Percentiles rank a stretch among this genome's conserved stretches.
phyloP scores from a whole-genome alignment of 257 asterid species.

The Cynanchum wilfordii region DNA sequence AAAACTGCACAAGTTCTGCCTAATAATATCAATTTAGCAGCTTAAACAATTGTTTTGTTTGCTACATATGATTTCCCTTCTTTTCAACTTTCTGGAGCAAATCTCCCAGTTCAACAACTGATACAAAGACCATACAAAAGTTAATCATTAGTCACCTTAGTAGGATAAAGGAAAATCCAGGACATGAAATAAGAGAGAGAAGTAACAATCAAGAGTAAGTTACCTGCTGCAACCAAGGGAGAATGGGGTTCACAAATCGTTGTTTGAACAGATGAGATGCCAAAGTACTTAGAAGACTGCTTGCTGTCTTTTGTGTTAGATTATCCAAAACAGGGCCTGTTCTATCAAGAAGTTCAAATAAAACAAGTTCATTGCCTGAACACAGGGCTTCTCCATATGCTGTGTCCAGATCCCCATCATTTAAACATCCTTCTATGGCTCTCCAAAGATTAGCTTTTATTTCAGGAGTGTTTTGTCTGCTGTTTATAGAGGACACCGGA shows the following conservation, averaged over 20 bases:
- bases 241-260: constrained; percentile 58
- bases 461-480: constrained; percentile 43
- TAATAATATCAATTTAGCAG: not conserved
- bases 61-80: not conserved
- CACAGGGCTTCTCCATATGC: constrained; percentile 76
- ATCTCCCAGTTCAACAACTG: not conserved
- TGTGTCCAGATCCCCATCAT: constrained; percentile 65
- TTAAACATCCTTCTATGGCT: constrained; percentile 44
- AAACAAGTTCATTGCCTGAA: constrained; percentile 61
- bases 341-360: constrained; percentile 82
- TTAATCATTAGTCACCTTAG: not conserved
- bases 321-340: constrained; percentile 81
- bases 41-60: not conserved
- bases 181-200: not conserved
- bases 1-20: not conserved
- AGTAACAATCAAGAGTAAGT: constrained; percentile 21
- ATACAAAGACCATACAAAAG: not conserved
- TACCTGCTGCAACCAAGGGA: constrained; percentile 98
- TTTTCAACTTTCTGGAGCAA: not conserved
- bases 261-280: constrained; percentile 62
- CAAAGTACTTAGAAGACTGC: constrained; percentile 53
- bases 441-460: constrained; percentile 46
- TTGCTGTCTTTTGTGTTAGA: constrained; percentile 60
- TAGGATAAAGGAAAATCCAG: not conserved
- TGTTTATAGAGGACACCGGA: constrained; percentile 34